Conservation (phyloP, 2,329 filamentous ascomycete species). For the Ophiocordyceps camponoti-leonardi region DNA sequence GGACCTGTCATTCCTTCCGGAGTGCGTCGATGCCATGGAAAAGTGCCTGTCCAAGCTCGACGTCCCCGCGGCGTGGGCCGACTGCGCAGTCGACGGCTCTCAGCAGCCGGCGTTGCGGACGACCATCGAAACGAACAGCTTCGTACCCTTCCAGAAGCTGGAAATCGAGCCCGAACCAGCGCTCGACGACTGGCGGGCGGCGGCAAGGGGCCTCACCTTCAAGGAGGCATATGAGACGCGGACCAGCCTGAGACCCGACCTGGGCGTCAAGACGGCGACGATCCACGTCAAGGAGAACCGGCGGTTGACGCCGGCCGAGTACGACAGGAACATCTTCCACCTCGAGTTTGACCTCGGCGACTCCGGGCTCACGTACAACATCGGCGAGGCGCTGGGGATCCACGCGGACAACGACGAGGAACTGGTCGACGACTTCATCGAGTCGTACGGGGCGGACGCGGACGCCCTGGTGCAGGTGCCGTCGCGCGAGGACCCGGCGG, state of each 20-base stretch:
- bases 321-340: constrained; percentile 99
- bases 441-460: constrained; percentile 70
- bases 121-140: constrained; percentile 63
- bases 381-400: constrained; percentile 91
- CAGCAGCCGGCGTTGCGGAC: constrained; percentile 42
- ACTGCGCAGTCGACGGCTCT: constrained; percentile 23
- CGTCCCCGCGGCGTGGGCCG: constrained; percentile 65
- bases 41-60: constrained; percentile 57
- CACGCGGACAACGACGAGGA: constrained; percentile 82
- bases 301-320: constrained; percentile 69
- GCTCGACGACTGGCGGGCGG: constrained; percentile 64
- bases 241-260: constrained; percentile 62
- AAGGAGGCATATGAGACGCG: constrained; percentile 81
- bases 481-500: constrained; percentile 55
- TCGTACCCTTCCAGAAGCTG: constrained; percentile 60
- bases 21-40: constrained; percentile 50
- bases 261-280: constrained; percentile 69
- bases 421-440: constrained; percentile 71
- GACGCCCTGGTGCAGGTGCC: constrained; percentile 83
- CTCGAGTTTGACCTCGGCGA: constrained; percentile 93
- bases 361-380: constrained; percentile 88
- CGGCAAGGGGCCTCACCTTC: constrained; percentile 77
- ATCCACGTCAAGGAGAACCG: constrained; percentile 92
- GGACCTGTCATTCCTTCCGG: constrained; percentile 22
- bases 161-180: constrained; percentile 48